Percentiles rank a stretch among this genome's conserved stretches.
Conservation (phyloP, 106 monocot genomes). For the Dioscorea zingiberensis region DNA sequence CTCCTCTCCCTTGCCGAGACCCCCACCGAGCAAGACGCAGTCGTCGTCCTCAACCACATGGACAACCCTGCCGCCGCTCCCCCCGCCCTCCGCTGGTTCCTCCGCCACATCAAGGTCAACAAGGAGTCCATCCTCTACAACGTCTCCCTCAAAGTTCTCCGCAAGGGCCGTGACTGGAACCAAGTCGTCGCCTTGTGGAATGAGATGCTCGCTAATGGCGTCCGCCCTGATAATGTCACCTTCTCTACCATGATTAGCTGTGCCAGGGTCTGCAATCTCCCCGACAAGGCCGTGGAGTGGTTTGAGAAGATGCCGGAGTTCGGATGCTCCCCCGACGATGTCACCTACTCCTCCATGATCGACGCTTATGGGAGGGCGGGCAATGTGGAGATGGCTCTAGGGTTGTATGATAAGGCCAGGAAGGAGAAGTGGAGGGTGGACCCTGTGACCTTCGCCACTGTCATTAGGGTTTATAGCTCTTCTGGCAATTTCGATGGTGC, state of each 20-base stretch:
- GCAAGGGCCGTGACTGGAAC: slow-evolving; percentile 40
- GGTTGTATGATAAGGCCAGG: slow-evolving; percentile 61
- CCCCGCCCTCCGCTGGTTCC: slow-evolving; percentile 58
- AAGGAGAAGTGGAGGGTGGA: slow-evolving; percentile 50
- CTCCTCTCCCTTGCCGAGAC: slow-evolving; percentile 5
- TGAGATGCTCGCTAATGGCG: slow-evolving; percentile 43
- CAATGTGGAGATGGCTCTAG: slow-evolving; percentile 53
- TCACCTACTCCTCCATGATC: slow-evolving; percentile 77
- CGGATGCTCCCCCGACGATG: slow-evolving; percentile 41
- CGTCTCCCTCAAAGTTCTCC: slow-evolving; percentile 61
- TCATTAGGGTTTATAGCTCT: slow-evolving; percentile 48
- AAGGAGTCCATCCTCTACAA: slow-evolving; percentile 69
- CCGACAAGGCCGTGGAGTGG: slow-evolving; percentile 67
- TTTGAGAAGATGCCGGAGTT: slow-evolving; percentile 81
- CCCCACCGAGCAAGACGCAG: slow-evolving; percentile 62
- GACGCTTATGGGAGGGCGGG: slow-evolving; percentile 67
- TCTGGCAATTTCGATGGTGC: slow-evolving; percentile 82
- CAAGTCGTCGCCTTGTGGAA: slow-evolving; percentile 28
- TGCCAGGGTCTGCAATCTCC: slow-evolving; percentile 51
- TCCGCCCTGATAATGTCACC: slow-evolving; percentile 66
- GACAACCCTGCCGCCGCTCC: slow-evolving; percentile 34
- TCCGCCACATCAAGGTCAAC: slow-evolving; percentile 15
- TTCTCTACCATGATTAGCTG: slow-evolving; percentile 76
- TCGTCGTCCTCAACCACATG: slow-evolving; percentile 64
- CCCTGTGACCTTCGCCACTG: slow-evolving; percentile 52